phyloP scores from a whole-genome alignment of 805 yeast species.

The Wickerhamiella occidentalis region DNA sequence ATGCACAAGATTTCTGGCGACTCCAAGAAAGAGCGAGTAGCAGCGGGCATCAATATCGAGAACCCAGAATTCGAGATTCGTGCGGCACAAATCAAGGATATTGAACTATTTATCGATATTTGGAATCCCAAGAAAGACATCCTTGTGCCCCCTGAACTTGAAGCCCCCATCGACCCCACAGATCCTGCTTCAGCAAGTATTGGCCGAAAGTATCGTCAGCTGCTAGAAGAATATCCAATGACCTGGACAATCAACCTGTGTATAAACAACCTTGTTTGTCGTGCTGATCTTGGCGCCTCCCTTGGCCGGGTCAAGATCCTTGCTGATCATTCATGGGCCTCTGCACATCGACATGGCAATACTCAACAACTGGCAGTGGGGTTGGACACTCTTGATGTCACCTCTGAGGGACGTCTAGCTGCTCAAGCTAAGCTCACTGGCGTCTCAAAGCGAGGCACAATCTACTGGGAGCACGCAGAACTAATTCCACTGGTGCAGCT shows the following conservation, averaged over 20 bases:
- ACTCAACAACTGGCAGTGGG: conserved; percentile 61
- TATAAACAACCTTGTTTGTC: conserved; percentile 40
- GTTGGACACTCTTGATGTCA: conserved; percentile 38
- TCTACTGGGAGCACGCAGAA: conserved; percentile 51
- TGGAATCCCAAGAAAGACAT: conserved; percentile 15
- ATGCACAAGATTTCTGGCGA: conserved; percentile 11
- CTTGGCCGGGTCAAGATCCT: conserved; percentile 51
- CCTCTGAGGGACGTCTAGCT: conserved; percentile 68
- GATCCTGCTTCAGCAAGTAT: neutral
- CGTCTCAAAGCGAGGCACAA: conserved; percentile 47
- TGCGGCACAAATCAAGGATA: conserved; percentile 75
- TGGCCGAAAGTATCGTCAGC: conserved; percentile 15
- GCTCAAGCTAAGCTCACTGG: conserved; percentile 46
- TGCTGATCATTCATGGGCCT: conserved; percentile 53
- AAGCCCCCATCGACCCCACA: neutral
- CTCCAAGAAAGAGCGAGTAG: conserved; percentile 14
- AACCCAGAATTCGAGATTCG: conserved; percentile 49
- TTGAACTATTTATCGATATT: conserved; percentile 46
- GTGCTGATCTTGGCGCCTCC: conserved; percentile 72
- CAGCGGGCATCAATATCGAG: conserved; percentile 37
- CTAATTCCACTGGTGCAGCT: conserved; percentile 58
- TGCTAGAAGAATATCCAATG: conserved; percentile 39
- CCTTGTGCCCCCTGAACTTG: neutral
- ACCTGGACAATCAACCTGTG: conserved; percentile 63
- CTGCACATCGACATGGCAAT: conserved; percentile 30